Conservation (phyloP, 148 eudicot species). For the Arbutus unedo region DNA sequence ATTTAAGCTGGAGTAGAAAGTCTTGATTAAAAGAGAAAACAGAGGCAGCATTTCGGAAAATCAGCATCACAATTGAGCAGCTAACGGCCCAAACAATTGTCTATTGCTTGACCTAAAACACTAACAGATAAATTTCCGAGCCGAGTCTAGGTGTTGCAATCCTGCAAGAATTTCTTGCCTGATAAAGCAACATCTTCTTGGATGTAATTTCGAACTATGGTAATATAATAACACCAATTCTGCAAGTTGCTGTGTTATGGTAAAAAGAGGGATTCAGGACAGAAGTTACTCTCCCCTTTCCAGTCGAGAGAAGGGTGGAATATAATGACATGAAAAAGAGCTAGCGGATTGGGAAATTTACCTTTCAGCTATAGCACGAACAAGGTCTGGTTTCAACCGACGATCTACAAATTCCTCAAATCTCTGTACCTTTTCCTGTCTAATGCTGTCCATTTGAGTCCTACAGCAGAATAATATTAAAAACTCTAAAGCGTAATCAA, state of each 20-base stretch:
- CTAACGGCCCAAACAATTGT: not conserved
- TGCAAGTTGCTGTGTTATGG: not conserved
- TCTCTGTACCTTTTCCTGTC: conserved; percentile 56
- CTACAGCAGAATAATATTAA: conserved; percentile 10
- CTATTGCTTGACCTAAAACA: not conserved
- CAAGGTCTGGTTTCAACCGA: conserved; percentile 84
- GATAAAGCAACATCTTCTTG: not conserved
- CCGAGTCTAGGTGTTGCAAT: not conserved
- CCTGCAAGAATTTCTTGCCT: not conserved
- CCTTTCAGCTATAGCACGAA: conserved; percentile 75
- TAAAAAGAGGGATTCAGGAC: not conserved
- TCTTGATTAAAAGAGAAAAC: not conserved
- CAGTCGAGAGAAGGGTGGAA: not conserved
- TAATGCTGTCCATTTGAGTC: conserved; percentile 46
- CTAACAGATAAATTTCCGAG: not conserved
- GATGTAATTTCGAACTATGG: not conserved
- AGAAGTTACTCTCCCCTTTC: not conserved
- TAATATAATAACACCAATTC: not conserved
- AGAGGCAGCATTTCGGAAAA: not conserved
- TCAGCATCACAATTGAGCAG: not conserved
- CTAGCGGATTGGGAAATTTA: conserved; percentile 16
- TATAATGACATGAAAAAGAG: not conserved
- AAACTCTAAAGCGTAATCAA: not conserved
- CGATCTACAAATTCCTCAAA: conserved; percentile 83
- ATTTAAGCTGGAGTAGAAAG: not conserved